These are phyloP conservation scores for Myriosclerotinia duriaeana DNA, from an alignment of 2,329 filamentous ascomycete species.

Conservation along the genomic window DNA sequence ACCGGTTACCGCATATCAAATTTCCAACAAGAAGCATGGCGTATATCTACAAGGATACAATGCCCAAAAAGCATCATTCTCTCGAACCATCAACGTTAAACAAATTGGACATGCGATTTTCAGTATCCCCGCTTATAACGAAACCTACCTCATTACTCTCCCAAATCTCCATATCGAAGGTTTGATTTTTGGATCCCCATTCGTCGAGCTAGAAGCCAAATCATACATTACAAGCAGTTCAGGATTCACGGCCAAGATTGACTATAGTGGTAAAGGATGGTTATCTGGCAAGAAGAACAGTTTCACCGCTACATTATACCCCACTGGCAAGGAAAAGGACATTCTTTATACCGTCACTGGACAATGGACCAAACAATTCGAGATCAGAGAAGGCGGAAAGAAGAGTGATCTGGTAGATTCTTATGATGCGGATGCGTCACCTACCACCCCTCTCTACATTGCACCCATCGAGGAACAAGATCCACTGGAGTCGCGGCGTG, in stretches of 20 bases:
- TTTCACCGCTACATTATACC: slow-evolving; percentile 73
- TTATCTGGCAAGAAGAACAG: slow-evolving; percentile 93
- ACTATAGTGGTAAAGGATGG: slow-evolving; percentile 94
- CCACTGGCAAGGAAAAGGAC: slow-evolving; percentile 68
- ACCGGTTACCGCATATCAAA: slow-evolving; percentile 90
- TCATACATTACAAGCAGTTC: slow-evolving; percentile 84
- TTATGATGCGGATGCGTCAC: slow-evolving; percentile 58
- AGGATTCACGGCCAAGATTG: slow-evolving; percentile 84
- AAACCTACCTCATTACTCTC: slow-evolving; percentile 83
- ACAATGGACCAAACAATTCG: slow-evolving; percentile 85
- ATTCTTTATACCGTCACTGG: slow-evolving; percentile 79
- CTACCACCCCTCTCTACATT: slow-evolving; percentile 67
- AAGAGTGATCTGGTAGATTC: slow-evolving; percentile 56
- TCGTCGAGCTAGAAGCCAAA: slow-evolving; percentile 83
- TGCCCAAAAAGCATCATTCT: slow-evolving; percentile 93
- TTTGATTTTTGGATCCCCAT: slow-evolving; percentile 80
- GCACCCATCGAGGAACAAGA: slow-evolving; percentile 77
- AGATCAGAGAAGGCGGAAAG: slow-evolving; percentile 67
- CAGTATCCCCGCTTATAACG: slow-evolving; percentile 59
- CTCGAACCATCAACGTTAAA: slow-evolving; percentile 90
- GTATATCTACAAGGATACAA: slow-evolving; percentile 86
- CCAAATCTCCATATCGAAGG: slow-evolving; percentile 92
- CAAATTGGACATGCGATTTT: slow-evolving; percentile 87
- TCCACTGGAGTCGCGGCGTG: slow-evolving; percentile 80
- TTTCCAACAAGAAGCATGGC: slow-evolving; percentile 81